Conservation (phyloP, 2,329 filamentous ascomycete species). For the Didymella lethalis region DNA sequence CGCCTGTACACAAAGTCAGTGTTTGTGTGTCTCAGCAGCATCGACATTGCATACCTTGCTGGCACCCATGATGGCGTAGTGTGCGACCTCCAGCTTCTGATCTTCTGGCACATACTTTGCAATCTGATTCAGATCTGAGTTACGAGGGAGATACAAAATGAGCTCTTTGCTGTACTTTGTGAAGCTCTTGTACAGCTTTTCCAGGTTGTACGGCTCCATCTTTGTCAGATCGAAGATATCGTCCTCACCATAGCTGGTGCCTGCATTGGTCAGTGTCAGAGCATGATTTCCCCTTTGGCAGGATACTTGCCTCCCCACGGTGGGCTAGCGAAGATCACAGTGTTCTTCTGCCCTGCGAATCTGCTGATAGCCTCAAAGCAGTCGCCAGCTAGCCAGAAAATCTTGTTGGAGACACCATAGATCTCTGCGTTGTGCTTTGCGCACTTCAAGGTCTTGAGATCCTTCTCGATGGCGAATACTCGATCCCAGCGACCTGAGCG, state of each 20-base stretch:
- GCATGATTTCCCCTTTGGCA: not conserved
- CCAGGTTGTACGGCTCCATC: constrained; percentile 86
- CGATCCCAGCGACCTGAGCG: constrained; percentile 78
- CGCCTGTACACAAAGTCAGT: constrained; percentile 51
- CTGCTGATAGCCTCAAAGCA: constrained; percentile 76
- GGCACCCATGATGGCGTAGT: constrained; percentile 90
- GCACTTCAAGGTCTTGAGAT: constrained; percentile 81
- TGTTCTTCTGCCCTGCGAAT: constrained; percentile 60
- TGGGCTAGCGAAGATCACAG: constrained; percentile 74
- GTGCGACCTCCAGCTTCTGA: constrained; percentile 55
- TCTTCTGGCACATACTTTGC: constrained; percentile 44
- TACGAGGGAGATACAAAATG: constrained; percentile 82
- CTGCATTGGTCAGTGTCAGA: constrained; percentile 47
- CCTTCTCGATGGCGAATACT: constrained; percentile 88
- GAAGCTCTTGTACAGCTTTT: constrained; percentile 53
- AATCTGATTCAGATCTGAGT: constrained; percentile 51
- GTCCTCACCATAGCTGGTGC: constrained; percentile 68
- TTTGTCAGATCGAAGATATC: constrained; percentile 81
- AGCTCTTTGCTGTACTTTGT: constrained; percentile 57
- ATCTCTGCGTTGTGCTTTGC: constrained; percentile 90
- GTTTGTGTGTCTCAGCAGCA: not conserved
- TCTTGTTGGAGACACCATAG: constrained; percentile 79
- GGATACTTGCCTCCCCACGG: constrained; percentile 73
- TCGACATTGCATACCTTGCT: constrained; percentile 70
- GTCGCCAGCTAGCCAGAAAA: constrained; percentile 87